A percentile compares a stretch with the other conserved stretches of the same genome.
These are phyloP conservation scores for Wickerhamomyces chambardii DNA, from an alignment of 805 yeast genomes.

Conservation along the genomic window DNA sequence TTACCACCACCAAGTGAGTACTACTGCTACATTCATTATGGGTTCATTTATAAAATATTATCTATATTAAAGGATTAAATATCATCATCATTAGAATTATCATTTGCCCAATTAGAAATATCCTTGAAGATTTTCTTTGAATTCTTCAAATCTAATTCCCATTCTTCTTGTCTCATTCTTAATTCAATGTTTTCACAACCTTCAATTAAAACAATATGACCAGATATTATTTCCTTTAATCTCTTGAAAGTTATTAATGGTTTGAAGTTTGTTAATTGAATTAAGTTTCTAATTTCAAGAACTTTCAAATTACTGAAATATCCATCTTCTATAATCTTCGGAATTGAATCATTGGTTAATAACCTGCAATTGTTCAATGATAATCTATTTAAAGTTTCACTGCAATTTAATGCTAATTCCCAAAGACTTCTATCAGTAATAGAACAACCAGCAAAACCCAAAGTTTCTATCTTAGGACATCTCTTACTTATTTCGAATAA, in stretches of 20 bases:
- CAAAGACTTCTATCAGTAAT: constrained; percentile 72
- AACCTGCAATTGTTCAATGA: constrained; percentile 66
- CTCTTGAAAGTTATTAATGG: constrained; percentile 63
- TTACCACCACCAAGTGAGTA: too few relatives aligned
- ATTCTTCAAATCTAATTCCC: constrained; percentile 43
- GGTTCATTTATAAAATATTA: too few relatives aligned
- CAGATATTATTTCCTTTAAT: constrained; percentile 19
- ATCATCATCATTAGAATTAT: constrained; percentile 29
- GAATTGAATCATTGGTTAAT: constrained; percentile 51
- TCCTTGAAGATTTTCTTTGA: constrained; percentile 54
- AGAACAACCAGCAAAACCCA: constrained; percentile 86
- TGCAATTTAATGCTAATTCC: constrained; percentile 59
- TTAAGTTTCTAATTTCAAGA: constrained; percentile 63
- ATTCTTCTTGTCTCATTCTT: constrained; percentile 52
- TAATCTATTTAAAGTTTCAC: constrained; percentile 46
- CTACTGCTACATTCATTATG: too few relatives aligned
- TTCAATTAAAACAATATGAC: constrained; percentile 48
- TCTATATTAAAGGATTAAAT: too few relatives aligned
- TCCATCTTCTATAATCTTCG: constrained; percentile 32
- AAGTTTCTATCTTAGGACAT: constrained; percentile 48
- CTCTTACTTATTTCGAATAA: constrained; percentile 46
- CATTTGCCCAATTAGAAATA: constrained; percentile 55
- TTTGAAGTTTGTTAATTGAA: constrained; percentile 44
- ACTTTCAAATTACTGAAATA: constrained; percentile 57
- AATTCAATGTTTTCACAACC: constrained; percentile 65